A percentile compares a stretch with the other conserved stretches of the same genome.
Evolutionary conservation across 164 flowering plant genomes (phyloP).

Genomic region (Umbilicus rupestris): DNA sequence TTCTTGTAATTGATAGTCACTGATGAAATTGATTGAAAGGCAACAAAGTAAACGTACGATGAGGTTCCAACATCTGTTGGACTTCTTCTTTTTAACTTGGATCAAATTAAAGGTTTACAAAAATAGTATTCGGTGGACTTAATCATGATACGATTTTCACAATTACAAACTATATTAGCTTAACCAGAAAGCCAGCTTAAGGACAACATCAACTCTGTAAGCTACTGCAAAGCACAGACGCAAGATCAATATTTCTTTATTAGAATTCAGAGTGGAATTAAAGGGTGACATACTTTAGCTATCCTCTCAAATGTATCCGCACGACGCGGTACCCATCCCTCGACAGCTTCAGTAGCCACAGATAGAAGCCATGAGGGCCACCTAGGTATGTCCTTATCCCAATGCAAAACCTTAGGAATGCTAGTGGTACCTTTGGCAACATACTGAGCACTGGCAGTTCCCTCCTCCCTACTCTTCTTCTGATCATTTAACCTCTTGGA

Average conservation of each 20-base stretch:
- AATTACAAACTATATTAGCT: background rate
- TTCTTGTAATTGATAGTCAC: background rate
- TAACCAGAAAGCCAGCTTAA: background rate
- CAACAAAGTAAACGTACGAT: background rate
- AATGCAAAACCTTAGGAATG: slow-evolving; percentile 55
- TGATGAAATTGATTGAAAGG: background rate
- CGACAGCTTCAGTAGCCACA: slow-evolving; percentile 92
- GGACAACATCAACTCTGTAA: background rate
- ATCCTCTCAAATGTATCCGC: slow-evolving; percentile 93
- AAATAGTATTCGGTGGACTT: background rate
- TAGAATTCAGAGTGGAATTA: background rate
- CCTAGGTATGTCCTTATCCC: slow-evolving; percentile 90
- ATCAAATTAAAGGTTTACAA: background rate
- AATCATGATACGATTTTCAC: background rate
- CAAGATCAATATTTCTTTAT: background rate
- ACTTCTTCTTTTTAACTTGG: background rate
- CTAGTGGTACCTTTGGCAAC: background rate
- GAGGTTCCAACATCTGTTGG: background rate
- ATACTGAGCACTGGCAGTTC: background rate
- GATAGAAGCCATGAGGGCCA: slow-evolving; percentile 98
- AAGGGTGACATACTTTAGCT: slow-evolving; percentile 55
- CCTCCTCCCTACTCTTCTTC: background rate
- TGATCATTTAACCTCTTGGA: slow-evolving; percentile 1
- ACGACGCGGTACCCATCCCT: slow-evolving; percentile 87
- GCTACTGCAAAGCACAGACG: background rate